These are phyloP conservation scores for Lachnellula willkommii DNA, from an alignment of 2,329 filamentous ascomycete genomes.

Conservation along the genomic window DNA sequence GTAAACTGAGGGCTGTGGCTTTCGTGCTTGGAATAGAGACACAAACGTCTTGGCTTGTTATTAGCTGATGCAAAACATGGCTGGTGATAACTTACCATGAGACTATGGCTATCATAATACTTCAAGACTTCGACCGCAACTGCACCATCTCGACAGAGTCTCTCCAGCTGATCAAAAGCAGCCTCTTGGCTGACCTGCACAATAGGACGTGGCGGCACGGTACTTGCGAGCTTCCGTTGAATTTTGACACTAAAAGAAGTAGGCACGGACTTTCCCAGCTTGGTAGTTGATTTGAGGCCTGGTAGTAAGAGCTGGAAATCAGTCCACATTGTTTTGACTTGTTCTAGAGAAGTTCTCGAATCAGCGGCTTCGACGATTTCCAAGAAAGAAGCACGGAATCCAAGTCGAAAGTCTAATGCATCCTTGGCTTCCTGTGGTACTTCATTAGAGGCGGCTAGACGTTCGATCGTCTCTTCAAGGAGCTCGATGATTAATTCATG, in stretches of 20 bases:
- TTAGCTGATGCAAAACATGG: slow-evolving; percentile 3
- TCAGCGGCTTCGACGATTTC: slow-evolving; percentile 42
- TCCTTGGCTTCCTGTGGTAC: slow-evolving; percentile 34
- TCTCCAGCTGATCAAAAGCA: slow-evolving; percentile 63
- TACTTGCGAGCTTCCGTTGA: slow-evolving; percentile 86
- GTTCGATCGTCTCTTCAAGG: slow-evolving; percentile 30
- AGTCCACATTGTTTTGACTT: slow-evolving; percentile 38
- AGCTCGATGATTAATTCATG: slow-evolving; percentile 34
- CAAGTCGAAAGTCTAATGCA: slow-evolving; percentile 61
- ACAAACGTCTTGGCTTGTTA: slow-evolving; percentile 57
- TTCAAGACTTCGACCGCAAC: slow-evolving; percentile 64
- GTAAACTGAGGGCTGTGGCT: slow-evolving; percentile 77
- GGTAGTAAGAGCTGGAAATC: slow-evolving; percentile 42
- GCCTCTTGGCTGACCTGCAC: slow-evolving; percentile 70
- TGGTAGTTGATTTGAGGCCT: slow-evolving; percentile 53
- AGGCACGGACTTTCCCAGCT: slow-evolving; percentile 59
- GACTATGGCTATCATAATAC: slow-evolving; percentile 62
- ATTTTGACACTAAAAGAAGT: slow-evolving; percentile 87
- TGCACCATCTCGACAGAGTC: slow-evolving; percentile 66
- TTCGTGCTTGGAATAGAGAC: slow-evolving; percentile 68
- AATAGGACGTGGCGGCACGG: slow-evolving; percentile 86
- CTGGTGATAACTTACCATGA: slow-evolving; percentile 50
- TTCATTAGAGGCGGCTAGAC: slow-evolving; percentile 17
- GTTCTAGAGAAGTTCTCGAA: slow-evolving; percentile 40
- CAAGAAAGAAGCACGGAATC: slow-evolving; percentile 62